Percentiles rank a stretch among this genome's conserved stretches.
Conservation (phyloP, 2,329 filamentous ascomycete genomes). For the Penicillium freii region DNA sequence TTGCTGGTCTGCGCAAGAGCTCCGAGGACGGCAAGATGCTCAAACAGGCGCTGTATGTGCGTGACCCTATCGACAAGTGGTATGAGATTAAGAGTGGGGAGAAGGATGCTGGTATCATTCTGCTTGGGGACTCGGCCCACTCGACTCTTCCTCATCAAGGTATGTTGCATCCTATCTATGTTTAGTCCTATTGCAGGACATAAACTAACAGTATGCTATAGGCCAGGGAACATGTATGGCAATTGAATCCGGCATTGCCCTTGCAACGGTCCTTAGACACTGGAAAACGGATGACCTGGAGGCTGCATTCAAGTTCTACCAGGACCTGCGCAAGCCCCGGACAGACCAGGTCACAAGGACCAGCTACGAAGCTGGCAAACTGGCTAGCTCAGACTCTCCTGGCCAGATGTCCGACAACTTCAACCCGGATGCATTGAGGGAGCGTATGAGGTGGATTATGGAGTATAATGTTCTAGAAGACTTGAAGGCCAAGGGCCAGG, state of each 20-base stretch:
- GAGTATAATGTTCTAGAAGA: constrained; percentile 37
- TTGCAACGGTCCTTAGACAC: constrained; percentile 32
- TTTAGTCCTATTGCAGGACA: background rate
- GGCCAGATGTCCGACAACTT: constrained; percentile 30
- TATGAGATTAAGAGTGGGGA: constrained; percentile 28
- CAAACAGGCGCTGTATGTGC: constrained; percentile 37
- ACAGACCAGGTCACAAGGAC: constrained; percentile 37
- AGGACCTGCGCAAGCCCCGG: constrained; percentile 37
- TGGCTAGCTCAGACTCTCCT: constrained; percentile 36
- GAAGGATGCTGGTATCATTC: constrained; percentile 30
- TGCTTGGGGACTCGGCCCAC: constrained; percentile 36
- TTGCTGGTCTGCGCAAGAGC: constrained; percentile 31
- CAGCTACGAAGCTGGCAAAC: constrained; percentile 37
- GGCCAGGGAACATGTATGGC: constrained; percentile 38
- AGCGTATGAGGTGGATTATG: constrained; percentile 41
- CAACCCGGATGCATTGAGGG: constrained; percentile 26
- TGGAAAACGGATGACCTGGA: constrained; percentile 31
- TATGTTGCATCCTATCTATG: constrained; percentile 1
- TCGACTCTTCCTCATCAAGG: constrained; percentile 38
- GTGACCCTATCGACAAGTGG: constrained; percentile 34
- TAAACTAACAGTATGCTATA: constrained; percentile 10
- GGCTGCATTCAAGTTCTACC: constrained; percentile 36
- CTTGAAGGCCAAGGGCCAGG: constrained; percentile 23
- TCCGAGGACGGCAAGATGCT: constrained; percentile 34
- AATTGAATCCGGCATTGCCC: constrained; percentile 36